phyloP scores from a whole-genome alignment of 1,284 basidiomycete species.

The Ceratobasidium sp. region DNA sequence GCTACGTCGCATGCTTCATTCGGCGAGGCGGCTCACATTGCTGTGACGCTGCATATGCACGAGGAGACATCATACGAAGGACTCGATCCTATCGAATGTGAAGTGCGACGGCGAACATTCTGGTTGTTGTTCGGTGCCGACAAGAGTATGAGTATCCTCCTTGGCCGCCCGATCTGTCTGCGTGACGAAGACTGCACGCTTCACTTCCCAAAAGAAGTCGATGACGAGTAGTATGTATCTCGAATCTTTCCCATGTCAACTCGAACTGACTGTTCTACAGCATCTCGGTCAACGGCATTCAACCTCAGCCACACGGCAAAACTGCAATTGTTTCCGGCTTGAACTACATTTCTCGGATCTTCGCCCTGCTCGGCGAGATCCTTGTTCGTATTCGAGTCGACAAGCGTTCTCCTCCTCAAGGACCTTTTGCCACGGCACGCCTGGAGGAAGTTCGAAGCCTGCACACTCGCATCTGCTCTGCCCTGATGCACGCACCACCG shows the following conservation, averaged over 20 bases:
- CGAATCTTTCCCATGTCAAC: not conserved
- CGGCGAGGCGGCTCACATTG: conserved; percentile 81
- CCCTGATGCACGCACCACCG: conserved; percentile 73
- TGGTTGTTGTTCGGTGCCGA: conserved; percentile 88
- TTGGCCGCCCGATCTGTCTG: conserved; percentile 79
- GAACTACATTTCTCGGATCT: conserved; percentile 85
- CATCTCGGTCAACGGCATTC: conserved; percentile 79
- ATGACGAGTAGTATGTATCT: conserved; percentile 81
- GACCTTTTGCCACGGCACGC: conserved; percentile 79
- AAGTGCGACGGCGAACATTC: conserved; percentile 80
- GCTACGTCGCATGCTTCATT: conserved; percentile 85
- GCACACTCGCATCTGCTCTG: conserved; percentile 72
- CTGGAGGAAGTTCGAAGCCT: conserved; percentile 80
- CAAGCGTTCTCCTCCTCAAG: conserved; percentile 80
- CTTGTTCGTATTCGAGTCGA: conserved; percentile 82
- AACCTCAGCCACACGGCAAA: conserved; percentile 81
- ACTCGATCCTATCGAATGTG: conserved; percentile 83
- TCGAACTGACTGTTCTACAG: conserved; percentile 50
- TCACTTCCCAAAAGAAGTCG: conserved; percentile 82
- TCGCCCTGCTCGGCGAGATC: conserved; percentile 81
- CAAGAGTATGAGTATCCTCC: conserved; percentile 84
- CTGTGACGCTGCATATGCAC: conserved; percentile 80
- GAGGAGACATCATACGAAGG: conserved; percentile 81
- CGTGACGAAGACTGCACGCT: conserved; percentile 87
- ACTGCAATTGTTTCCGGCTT: conserved; percentile 83